phyloP scores from a whole-genome alignment of 2,329 filamentous ascomycete genomes.

The Cadophora malorum region DNA sequence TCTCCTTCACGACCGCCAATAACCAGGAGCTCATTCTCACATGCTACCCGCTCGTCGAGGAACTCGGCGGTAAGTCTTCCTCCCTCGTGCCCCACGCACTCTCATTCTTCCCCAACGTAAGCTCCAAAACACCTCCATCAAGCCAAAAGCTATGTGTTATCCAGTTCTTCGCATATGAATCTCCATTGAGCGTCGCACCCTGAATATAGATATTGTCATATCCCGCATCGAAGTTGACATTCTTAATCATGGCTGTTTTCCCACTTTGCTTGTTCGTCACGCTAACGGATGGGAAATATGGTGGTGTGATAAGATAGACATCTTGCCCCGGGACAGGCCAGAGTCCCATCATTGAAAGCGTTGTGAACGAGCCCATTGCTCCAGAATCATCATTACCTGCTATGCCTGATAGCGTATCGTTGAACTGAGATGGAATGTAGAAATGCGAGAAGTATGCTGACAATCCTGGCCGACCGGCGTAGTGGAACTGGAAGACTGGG shows the following conservation, averaged over 20 bases:
- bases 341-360: slow-evolving; percentile 46
- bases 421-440: slow-evolving; percentile 70
- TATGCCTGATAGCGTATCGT: slow-evolving; percentile 62
- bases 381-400: slow-evolving; percentile 75
- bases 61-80: slow-evolving; percentile 67
- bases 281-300: slow-evolving; percentile 66
- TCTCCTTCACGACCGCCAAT: too few relatives aligned
- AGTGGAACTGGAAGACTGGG: slow-evolving; percentile 73
- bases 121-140: slow-evolving; percentile 67
- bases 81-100: slow-evolving; percentile 67
- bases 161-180: slow-evolving; percentile 70
- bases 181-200: slow-evolving; percentile 65
- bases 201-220: slow-evolving; percentile 68
- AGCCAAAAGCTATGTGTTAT: slow-evolving; percentile 71
- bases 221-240: slow-evolving; percentile 64
- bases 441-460: slow-evolving; percentile 61
- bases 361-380: slow-evolving; percentile 55
- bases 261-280: slow-evolving; percentile 63
- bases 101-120: slow-evolving; percentile 65
- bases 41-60: background rate
- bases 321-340: slow-evolving; percentile 74
- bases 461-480: slow-evolving; percentile 59
- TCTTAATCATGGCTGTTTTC: slow-evolving; percentile 63
- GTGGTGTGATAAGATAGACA: slow-evolving; percentile 72
- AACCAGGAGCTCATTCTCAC: background rate